Evolutionary conservation across 2,329 filamentous ascomycete genomes (phyloP).

Genomic region (Zasmidium angulare): DNA sequence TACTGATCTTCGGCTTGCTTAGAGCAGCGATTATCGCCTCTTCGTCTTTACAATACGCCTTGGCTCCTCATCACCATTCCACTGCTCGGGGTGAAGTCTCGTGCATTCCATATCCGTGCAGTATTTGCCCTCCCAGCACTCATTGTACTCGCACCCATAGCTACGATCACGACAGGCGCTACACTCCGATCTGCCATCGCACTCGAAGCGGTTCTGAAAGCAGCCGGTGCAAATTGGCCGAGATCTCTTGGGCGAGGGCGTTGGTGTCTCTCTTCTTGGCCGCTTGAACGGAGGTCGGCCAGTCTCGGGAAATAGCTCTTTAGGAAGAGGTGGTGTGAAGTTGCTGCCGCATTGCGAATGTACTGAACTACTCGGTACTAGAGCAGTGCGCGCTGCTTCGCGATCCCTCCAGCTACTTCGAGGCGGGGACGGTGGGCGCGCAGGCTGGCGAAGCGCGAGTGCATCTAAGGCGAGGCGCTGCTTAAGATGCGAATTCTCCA

Average conservation of each 20-base stretch:
- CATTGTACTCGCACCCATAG: slow-evolving; percentile 12
- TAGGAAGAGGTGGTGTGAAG: background rate
- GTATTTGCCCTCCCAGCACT: slow-evolving; percentile 4
- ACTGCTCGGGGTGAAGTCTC: slow-evolving; percentile 8
- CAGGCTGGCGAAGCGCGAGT: background rate
- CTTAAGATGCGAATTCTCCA: slow-evolving; percentile 7
- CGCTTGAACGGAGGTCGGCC: background rate
- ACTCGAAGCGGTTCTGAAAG: slow-evolving; percentile 1
- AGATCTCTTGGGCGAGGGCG: background rate
- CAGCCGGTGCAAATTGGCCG: slow-evolving; percentile 9
- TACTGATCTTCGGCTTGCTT: too few relatives aligned
- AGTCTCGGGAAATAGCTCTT: slow-evolving; percentile 1
- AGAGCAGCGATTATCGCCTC: background rate
- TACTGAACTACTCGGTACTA: background rate
- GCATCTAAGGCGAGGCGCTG: slow-evolving; percentile 6
- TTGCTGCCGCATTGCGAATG: background rate
- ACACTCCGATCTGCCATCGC: slow-evolving; percentile 6
- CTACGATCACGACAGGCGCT: slow-evolving; percentile 1
- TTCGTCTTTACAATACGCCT: slow-evolving; percentile 79
- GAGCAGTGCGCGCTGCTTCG: background rate
- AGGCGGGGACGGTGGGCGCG: background rate
- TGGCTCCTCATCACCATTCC: slow-evolving; percentile 47
- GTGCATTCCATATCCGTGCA: slow-evolving; percentile 3
- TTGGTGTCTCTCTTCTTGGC: background rate
- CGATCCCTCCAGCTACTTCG: background rate